Evolutionary conservation across 768 basidiomycete species (phyloP).

Genomic region (Auricularia auricula-judae): DNA sequence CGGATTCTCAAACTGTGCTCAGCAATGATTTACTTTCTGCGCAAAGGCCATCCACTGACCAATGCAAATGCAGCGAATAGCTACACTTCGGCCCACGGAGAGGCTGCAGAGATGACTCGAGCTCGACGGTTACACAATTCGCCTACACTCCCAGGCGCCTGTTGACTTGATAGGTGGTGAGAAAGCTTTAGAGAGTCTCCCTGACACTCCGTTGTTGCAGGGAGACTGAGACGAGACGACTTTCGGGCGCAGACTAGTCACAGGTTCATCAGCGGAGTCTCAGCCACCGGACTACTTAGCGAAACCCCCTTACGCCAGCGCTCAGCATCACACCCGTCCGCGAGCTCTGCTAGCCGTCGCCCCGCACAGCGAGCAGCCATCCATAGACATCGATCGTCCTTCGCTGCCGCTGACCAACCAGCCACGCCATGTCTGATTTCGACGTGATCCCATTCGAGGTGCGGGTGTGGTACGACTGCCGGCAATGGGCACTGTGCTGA

Average conservation of each 20-base stretch:
- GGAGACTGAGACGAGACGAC: background rate
- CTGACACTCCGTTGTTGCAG: background rate
- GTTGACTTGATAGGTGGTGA: no score
- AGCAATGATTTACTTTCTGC: no score
- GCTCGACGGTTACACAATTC: no score
- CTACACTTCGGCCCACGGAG: no score
- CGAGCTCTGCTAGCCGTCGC: background rate
- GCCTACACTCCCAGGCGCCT: no score
- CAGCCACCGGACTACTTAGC: background rate
- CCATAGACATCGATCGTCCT: background rate
- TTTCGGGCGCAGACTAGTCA: background rate
- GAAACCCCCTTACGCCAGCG: background rate
- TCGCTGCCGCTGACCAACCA: background rate
- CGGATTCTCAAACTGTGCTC: no score
- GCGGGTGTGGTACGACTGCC: background rate
- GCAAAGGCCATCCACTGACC: no score
- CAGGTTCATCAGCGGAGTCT: background rate
- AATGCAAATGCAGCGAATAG: no score
- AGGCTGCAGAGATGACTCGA: no score
- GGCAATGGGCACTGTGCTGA: background rate
- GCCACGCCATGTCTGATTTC: slow-evolving; percentile 26
- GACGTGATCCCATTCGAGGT: slow-evolving; percentile 85
- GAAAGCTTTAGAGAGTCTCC: no score
- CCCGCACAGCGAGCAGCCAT: background rate
- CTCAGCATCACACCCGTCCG: background rate